A percentile compares a stretch with the other conserved stretches of the same genome.
Conservation (phyloP, 140 eudicot genomes). For the Senecio squalidus region DNA sequence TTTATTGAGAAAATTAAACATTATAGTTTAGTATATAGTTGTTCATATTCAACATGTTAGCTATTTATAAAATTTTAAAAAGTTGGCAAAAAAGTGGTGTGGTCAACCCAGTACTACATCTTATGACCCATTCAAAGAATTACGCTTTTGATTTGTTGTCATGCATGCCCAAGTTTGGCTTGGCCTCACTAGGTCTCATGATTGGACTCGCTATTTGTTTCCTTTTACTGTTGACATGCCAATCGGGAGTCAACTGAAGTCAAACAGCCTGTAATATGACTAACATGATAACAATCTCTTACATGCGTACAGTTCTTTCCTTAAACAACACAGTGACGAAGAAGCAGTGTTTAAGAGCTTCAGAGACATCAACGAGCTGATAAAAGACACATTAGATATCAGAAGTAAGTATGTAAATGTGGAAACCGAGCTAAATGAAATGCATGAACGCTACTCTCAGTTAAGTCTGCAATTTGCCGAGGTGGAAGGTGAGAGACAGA, state of each 20-base stretch:
- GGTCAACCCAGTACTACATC: not conserved
- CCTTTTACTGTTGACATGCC: not conserved
- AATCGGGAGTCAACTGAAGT: not conserved
- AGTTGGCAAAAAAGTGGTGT: not conserved
- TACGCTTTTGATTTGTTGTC: not conserved
- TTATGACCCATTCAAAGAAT: not conserved
- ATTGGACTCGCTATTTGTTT: not conserved
- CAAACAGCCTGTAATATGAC: not conserved
- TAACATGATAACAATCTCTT: slow-evolving; percentile 4
- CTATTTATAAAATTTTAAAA: not conserved
- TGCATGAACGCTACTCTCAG: slow-evolving; percentile 86
- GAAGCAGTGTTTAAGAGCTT: slow-evolving; percentile 85
- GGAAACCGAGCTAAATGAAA: slow-evolving; percentile 73
- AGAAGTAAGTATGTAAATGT: slow-evolving; percentile 50
- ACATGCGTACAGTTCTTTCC: slow-evolving; percentile 64
- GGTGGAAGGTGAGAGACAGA: slow-evolving; percentile 97
- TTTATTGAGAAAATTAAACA: no score
- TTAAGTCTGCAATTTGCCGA: slow-evolving; percentile 94
- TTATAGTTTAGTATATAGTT: no score
- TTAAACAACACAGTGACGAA: slow-evolving; percentile 82
- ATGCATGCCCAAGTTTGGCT: no score
- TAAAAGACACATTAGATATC: slow-evolving; percentile 76
- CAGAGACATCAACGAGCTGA: slow-evolving; percentile 79
- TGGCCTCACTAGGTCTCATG: no score
- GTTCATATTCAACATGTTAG: no score